Base-by-base conservation (phyloP, 306 rosid genomes). In the Malus orientalis region DNA sequence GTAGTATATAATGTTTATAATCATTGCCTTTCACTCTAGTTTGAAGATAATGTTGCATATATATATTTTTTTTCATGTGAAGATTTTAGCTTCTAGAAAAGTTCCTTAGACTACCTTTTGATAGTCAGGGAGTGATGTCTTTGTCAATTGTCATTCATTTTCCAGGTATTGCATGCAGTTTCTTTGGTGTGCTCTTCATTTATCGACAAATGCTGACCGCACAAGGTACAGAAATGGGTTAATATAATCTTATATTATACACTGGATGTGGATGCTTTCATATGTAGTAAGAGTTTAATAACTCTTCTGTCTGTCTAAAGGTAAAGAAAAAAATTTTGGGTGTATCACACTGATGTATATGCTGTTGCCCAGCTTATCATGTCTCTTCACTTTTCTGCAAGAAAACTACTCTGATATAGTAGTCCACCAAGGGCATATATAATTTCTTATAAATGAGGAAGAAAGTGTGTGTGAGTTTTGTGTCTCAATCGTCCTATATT, bases 161-260 rank as follows among this genome's bases (percentile, higher is more conserved):
- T 87, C 62, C 90, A 93, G 97, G 90, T 86, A 86, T 93, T 61
- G 89, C 91, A 42, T 93, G 97, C 81, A 90, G 97, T 86, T 93
- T 86, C 84, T 87, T 90, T 60, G 96, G 97, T 11, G 93, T 93
- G 69, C 86, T 93, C 79, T 85, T 90, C 78, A 82, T 86, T 81
- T 90, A 83, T 44, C 87, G 78, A 61, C 87, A 86, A 71, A 74
- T 84, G 81, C 91, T 88, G 73, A 83, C 92, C 42, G 72, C 78
- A 36, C 81, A 85, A 83, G 97, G 96, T 93, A 88, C 66, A 76
- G 62, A 73, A 78, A 73, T 62, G 80, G 72, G 78, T 81, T 69
- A 76, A 69, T 72, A 55, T 74, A 73, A 59, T 59, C 74, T 49
- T 79, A 29, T 45, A 5, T 61, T 23, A 29, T 65, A 67, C 25